Evolutionary conservation across 805 yeast species (phyloP).

Genomic region (Myxozyma kluyveri): DNA sequence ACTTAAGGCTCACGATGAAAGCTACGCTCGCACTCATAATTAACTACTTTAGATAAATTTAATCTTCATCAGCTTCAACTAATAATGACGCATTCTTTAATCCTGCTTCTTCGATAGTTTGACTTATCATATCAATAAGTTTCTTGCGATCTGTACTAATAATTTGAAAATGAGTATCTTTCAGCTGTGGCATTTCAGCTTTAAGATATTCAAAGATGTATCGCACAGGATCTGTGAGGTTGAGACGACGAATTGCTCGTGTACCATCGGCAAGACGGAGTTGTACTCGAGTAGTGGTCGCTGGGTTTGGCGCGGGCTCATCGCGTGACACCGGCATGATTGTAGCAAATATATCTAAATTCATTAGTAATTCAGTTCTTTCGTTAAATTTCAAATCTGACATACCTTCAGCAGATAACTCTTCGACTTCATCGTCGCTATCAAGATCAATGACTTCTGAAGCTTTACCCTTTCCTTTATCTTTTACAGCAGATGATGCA

Average conservation of each 20-base stretch:
- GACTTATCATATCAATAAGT: constrained; percentile 52
- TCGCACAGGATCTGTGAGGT: constrained; percentile 55
- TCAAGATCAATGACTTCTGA: constrained; percentile 33
- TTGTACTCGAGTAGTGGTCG: constrained; percentile 72
- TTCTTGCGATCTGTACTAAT: constrained; percentile 51
- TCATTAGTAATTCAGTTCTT: neutral
- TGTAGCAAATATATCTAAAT: constrained; percentile 39
- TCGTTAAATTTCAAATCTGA: constrained; percentile 13
- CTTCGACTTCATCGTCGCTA: constrained; percentile 32
- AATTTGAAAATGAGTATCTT: constrained; percentile 49
- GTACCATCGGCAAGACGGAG: constrained; percentile 87
- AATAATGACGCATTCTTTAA: constrained; percentile 77
- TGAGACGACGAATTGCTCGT: constrained; percentile 70
- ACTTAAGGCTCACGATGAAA: neutral
- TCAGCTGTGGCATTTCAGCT: constrained; percentile 48
- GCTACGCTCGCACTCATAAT: neutral
- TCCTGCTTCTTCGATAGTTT: constrained; percentile 69
- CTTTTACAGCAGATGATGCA: constrained; percentile 6
- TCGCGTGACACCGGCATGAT: constrained; percentile 53
- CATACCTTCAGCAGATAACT: neutral
- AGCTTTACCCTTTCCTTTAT: constrained; percentile 25
- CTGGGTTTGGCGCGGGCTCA: constrained; percentile 62
- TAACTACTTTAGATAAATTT: neutral
- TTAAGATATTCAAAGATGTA: constrained; percentile 67
- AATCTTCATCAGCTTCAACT: constrained; percentile 51